Percentiles rank a stretch among this genome's conserved stretches.
Evolutionary conservation across 129 eudicot species (phyloP).

Genomic region (Chrysanthemum lavandulifolium): DNA sequence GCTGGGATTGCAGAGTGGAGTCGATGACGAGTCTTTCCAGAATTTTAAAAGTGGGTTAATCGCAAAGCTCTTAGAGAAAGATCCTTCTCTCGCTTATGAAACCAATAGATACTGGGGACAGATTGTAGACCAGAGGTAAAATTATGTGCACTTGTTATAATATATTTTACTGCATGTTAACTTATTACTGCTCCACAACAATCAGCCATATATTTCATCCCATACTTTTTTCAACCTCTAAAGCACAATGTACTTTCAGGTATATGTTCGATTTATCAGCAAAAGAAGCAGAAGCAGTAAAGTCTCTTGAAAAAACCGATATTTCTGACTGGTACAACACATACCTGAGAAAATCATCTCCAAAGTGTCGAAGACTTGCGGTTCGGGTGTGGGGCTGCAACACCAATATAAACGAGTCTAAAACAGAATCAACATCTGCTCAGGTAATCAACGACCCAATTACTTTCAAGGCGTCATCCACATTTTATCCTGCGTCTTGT

Average conservation of each 20-base stretch:
- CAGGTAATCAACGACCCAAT: conserved; percentile 59
- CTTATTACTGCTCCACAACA: background rate
- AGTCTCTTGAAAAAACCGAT: conserved; percentile 50
- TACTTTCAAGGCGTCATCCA: conserved; percentile 59
- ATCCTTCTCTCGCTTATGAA: conserved; percentile 83
- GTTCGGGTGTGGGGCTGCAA: conserved; percentile 91
- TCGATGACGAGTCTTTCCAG: conserved; percentile 80
- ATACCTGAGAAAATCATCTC: conserved; percentile 58
- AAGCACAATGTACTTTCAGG: conserved; percentile 39
- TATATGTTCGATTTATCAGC: conserved; percentile 89
- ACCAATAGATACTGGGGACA: conserved; percentile 85
- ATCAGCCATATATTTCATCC: background rate
- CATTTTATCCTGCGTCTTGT: conserved; percentile 68
- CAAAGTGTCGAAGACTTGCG: conserved; percentile 76
- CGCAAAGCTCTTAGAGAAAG: conserved; percentile 87
- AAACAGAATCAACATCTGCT: conserved; percentile 29
- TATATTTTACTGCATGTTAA: too few relatives aligned
- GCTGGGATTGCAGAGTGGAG: conserved; percentile 56
- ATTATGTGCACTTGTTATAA: conserved; percentile 4
- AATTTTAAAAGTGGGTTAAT: conserved; percentile 73
- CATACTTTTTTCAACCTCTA: too few relatives aligned
- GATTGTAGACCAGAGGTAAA: conserved; percentile 80
- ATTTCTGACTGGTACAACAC: conserved; percentile 67
- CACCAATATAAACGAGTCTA: conserved; percentile 45
- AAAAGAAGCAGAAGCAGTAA: conserved; percentile 72